Base-by-base conservation (phyloP, 2,329 filamentous ascomycete species). In the Hirsutella minnesotensis region DNA sequence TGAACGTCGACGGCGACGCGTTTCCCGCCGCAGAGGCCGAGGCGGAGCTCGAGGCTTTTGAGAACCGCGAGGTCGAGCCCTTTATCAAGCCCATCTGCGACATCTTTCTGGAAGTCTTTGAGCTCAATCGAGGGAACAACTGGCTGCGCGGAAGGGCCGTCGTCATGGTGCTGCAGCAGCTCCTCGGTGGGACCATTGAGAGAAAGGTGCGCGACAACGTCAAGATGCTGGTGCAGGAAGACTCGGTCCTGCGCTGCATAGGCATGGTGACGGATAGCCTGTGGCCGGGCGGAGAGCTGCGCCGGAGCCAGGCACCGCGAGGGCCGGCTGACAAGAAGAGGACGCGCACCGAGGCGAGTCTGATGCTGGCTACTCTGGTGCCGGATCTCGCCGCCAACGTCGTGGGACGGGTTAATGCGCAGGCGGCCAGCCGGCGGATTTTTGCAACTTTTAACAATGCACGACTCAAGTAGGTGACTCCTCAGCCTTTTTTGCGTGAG, bases 1-100 rank as follows among this genome's bases (percentile, higher is more conserved):
- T 75, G n/a, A 62, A 65, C 27, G 65, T 65, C 10, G 68, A 63
- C 45, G 74, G 77, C 47, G 75, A 75, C 39, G 65, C 64, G 0
- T 64, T 65, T 29, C 62, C 64, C 8, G 70, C 76, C 2, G 76
- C 80, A 2, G 92, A 96, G 65, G 92, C 89, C 0, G 89, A 96
- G 63, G 90, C 90, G 0, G 92, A 96, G 62, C 69, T 98, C 39
- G 86, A 89, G 45, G 90, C 90, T 0, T 96, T 94, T 55, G 90
- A 96, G 62, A 82, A 86, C 57, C 82, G 81, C 54, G 87, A 95
- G 53, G 71, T 88, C 2, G 88, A 94, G 57, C 92, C 92, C 1
- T 96, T 98, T 56, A 92, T 98, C 54, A 98, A 95, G 59, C 94
- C 92, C 4, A 95, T 98, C 47, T 95, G 89, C 62, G 92, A 98